phyloP scores from a whole-genome alignment of 768 basidiomycete species.

The Mrakia blollopis region DNA sequence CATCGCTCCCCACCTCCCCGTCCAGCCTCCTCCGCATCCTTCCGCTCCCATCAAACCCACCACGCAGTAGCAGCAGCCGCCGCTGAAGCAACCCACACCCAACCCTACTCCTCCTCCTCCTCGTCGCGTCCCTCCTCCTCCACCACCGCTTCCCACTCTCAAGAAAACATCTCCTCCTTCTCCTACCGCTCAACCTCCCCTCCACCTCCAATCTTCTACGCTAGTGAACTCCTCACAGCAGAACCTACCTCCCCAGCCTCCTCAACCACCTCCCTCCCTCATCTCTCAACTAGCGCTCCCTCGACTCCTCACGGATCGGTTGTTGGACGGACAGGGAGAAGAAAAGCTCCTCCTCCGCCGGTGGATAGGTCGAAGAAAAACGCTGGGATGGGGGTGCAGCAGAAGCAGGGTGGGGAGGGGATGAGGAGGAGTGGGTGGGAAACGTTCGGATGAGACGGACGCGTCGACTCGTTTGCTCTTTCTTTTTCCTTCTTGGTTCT shows the following conservation, averaged over 20 bases:
- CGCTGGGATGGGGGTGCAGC: background rate
- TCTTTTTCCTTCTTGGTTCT: background rate
- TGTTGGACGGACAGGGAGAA: background rate
- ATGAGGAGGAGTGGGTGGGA: conserved; percentile 12
- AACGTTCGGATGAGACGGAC: conserved; percentile 1
- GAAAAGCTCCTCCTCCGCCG: conserved; percentile 15
- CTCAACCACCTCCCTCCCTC: background rate
- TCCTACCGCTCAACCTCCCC: background rate
- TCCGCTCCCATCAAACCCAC: background rate
- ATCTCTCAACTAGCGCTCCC: too few species aligned
- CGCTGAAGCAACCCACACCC: background rate
- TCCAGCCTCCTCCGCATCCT: background rate
- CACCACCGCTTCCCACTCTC: conserved; percentile 1
- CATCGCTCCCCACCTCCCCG: conserved; percentile 4
- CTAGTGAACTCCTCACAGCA: background rate
- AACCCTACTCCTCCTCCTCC: background rate
- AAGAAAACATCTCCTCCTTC: conserved; percentile 1
- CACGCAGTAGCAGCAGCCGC: background rate
- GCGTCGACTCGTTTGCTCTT: background rate
- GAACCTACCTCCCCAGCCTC: background rate
- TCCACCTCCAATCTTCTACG: background rate
- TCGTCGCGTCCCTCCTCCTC: background rate
- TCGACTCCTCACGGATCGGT: background rate
- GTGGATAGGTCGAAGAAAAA: background rate
- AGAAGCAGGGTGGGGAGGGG: background rate